Conservation (phyloP, 2,329 filamentous ascomycete species). For the Penicillium sp. region DNA sequence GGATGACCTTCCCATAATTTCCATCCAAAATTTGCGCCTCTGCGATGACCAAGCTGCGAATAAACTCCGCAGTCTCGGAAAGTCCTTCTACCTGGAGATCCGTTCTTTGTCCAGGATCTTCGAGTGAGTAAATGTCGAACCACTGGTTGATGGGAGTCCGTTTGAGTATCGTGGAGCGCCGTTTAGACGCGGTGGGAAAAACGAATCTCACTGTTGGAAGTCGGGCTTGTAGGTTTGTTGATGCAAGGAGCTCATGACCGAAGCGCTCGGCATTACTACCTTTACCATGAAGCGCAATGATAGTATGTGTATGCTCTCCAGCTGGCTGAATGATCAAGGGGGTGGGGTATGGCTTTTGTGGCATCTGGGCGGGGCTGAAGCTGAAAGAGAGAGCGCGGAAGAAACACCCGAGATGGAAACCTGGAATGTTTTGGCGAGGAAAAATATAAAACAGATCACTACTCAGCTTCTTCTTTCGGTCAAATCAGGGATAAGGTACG, state of each 20-base stretch:
- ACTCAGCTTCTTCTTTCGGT: no score
- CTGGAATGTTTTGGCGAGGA: no score
- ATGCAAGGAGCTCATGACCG: conserved; percentile 33
- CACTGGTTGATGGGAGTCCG: conserved; percentile 51
- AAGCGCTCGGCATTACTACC: conserved; percentile 40
- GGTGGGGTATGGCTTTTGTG: background rate
- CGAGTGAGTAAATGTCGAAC: conserved; percentile 51
- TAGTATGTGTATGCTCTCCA: conserved; percentile 11
- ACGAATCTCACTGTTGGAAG: conserved; percentile 46
- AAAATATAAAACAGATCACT: no score
- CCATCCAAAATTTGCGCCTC: no score
- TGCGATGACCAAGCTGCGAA: conserved; percentile 34
- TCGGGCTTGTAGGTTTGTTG: conserved; percentile 14
- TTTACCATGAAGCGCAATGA: conserved; percentile 13
- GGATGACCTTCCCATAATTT: no score
- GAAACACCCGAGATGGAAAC: no score
- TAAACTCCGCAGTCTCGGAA: conserved; percentile 40
- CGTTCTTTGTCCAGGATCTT: conserved; percentile 42
- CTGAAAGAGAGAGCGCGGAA: no score
- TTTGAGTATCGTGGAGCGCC: conserved; percentile 47
- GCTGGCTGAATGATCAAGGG: background rate
- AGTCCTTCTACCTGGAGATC: conserved; percentile 50
- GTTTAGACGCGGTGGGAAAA: conserved; percentile 52
- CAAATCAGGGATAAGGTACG: no score
- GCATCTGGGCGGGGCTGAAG: no score